phyloP scores from a whole-genome alignment of 768 basidiomycete genomes.

The Chalciporus piperatus region DNA sequence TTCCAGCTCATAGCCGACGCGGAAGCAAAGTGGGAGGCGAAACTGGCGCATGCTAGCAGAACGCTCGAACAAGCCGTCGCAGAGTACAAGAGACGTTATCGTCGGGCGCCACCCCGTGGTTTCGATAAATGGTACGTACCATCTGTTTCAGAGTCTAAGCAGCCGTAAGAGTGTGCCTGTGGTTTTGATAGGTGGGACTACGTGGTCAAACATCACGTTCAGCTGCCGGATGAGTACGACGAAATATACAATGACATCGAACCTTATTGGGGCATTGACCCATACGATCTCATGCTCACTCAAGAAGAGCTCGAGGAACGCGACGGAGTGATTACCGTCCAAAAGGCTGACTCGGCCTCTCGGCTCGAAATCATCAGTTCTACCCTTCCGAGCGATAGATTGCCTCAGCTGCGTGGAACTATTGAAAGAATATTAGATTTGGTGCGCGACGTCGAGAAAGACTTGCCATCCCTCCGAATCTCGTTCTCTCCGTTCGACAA shows the following conservation, averaged over 20 bases:
- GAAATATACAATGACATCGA: slow-evolving; percentile 39
- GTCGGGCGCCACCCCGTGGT: slow-evolving; percentile 36
- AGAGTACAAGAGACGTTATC: slow-evolving; percentile 38
- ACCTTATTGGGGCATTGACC: slow-evolving; percentile 37
- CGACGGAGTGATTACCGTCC: slow-evolving; percentile 18
- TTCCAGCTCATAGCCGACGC: slow-evolving; percentile 39
- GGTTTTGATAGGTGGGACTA: slow-evolving; percentile 38
- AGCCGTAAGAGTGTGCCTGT: neutral
- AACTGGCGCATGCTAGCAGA: slow-evolving; percentile 33
- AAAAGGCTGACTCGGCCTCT: slow-evolving; percentile 13
- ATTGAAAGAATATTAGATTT: slow-evolving; percentile 20
- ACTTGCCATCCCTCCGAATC: slow-evolving; percentile 32
- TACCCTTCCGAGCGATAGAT: slow-evolving; percentile 4
- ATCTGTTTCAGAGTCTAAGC: neutral
- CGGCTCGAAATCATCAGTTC: slow-evolving; percentile 16
- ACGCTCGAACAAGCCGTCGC: slow-evolving; percentile 36
- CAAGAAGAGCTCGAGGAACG: slow-evolving; percentile 23
- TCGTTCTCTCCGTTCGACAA: slow-evolving; percentile 30
- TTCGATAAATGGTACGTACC: slow-evolving; percentile 42
- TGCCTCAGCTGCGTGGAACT: neutral
- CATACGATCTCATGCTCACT: slow-evolving; percentile 18
- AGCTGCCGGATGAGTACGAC: slow-evolving; percentile 47
- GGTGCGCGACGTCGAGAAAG: slow-evolving; percentile 25
- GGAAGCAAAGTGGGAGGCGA: slow-evolving; percentile 35
- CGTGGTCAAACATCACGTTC: slow-evolving; percentile 36